phyloP scores from a whole-genome alignment of 306 rosid genomes.

The cucumber (Cucumis sativus) region DNA sequence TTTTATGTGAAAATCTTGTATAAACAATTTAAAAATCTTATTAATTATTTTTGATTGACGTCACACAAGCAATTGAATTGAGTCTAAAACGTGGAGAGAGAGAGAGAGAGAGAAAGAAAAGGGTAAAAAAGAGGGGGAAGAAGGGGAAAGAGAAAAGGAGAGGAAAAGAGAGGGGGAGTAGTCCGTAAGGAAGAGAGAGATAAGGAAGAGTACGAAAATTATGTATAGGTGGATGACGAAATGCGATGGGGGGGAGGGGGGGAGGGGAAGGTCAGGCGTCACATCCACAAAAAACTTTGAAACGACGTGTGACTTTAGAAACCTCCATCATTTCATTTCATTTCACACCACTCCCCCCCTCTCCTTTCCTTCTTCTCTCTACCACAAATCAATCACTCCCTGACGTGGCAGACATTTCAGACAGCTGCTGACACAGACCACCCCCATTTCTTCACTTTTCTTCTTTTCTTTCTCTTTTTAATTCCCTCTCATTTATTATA shows the following conservation, averaged over 20 bases:
- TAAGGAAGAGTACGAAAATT: not conserved
- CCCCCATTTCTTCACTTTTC: not conserved
- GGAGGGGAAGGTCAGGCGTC: constrained; percentile 19
- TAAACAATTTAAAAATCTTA: too few relatives aligned
- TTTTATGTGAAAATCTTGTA: too few relatives aligned
- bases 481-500: too few relatives aligned
- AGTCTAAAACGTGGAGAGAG: too few relatives aligned
- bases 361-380: not conserved
- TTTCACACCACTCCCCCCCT: not conserved
- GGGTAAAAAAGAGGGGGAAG: too few relatives aligned
- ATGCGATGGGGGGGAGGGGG: not conserved
- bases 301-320: constrained; percentile 20
- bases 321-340: constrained; percentile 7
- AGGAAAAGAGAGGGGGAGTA: too few relatives aligned
- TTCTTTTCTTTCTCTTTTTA: too few relatives aligned
- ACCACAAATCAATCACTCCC: constrained; percentile 8
- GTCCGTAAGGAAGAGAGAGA: not conserved
- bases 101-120: too few relatives aligned
- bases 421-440: constrained; percentile 29
- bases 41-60: too few relatives aligned
- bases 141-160: not conserved
- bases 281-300: constrained; percentile 8
- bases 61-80: too few relatives aligned
- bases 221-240: constrained; percentile 24
- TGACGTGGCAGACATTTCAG: constrained; percentile 25